Percentiles rank a stretch among this genome's conserved stretches.
Evolutionary conservation across 1,284 basidiomycete species (phyloP).

Genomic region (Marasmius tenuissimus): DNA sequence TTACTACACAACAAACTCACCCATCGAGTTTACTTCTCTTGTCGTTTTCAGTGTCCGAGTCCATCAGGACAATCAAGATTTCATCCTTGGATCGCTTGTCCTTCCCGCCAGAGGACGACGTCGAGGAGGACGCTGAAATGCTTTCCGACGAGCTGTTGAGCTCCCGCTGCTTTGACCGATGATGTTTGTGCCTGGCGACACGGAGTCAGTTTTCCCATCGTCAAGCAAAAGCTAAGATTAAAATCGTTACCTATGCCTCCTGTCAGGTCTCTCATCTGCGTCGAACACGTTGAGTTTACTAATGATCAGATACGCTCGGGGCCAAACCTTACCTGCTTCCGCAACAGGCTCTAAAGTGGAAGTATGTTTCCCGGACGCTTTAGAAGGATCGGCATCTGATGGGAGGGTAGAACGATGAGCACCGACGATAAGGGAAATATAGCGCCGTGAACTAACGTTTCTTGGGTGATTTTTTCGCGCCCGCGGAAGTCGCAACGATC

Average conservation of each 20-base stretch:
- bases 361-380: not conserved
- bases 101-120: not conserved
- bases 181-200: not conserved
- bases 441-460: not conserved
- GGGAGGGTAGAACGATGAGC: not conserved
- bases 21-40: not conserved
- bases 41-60: not conserved
- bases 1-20: not conserved
- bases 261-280: not conserved
- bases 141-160: not conserved
- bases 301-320: not conserved
- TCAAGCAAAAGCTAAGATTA: not conserved
- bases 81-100: not conserved
- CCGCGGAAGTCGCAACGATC: not conserved
- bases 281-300: not conserved
- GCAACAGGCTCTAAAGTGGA: not conserved
- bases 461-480: not conserved
- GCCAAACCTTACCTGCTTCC: not conserved
- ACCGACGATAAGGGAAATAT: not conserved
- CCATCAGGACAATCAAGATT: not conserved
- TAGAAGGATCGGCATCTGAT: not conserved
- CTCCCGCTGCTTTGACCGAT: not conserved
- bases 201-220: not conserved
- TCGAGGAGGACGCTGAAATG: not conserved
- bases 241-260: not conserved